Percentiles rank a stretch among this genome's conserved stretches.
phyloP scores from a whole-genome alignment of 139 green algal genomes.

The Picochlorum sp. region DNA sequence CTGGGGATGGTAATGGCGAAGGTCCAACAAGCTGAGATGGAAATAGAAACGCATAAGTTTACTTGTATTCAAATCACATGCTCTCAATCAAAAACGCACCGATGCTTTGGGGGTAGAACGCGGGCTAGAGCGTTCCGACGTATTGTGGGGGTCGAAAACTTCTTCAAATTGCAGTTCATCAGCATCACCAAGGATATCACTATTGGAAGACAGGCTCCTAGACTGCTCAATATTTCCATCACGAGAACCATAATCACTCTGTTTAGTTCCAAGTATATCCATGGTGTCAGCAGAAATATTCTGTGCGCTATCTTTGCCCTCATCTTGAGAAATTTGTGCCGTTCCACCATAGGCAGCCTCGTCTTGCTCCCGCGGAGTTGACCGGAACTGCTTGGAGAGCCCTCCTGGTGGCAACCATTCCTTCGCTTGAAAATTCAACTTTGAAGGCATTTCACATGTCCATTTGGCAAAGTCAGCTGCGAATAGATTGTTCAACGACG shows the following conservation, averaged over 20 bases:
- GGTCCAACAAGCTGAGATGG: constrained; percentile 23
- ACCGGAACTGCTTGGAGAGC: background rate
- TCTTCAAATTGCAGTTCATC: constrained; percentile 29
- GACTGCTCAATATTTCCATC: background rate
- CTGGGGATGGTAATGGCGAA: constrained; percentile 24
- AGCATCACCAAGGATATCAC: background rate
- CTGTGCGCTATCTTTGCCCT: no score
- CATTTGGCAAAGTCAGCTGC: no score
- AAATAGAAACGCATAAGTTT: background rate
- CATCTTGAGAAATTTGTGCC: no score
- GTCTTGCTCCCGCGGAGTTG: background rate
- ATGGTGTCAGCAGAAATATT: no score
- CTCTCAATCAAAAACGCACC: constrained; percentile 1
- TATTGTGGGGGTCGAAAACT: constrained; percentile 5
- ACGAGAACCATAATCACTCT: background rate
- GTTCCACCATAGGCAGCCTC: no score
- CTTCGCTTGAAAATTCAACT: constrained; percentile 2
- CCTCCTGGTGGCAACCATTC: background rate
- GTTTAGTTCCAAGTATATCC: background rate
- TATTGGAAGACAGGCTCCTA: background rate
- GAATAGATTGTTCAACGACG: no score
- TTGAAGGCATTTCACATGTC: no score
- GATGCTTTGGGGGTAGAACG: constrained; percentile 9
- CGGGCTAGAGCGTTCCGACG: background rate
- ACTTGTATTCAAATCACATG: background rate